phyloP scores from a whole-genome alignment of 495 filamentous ascomycete genomes.

The Penicillium taxi region DNA sequence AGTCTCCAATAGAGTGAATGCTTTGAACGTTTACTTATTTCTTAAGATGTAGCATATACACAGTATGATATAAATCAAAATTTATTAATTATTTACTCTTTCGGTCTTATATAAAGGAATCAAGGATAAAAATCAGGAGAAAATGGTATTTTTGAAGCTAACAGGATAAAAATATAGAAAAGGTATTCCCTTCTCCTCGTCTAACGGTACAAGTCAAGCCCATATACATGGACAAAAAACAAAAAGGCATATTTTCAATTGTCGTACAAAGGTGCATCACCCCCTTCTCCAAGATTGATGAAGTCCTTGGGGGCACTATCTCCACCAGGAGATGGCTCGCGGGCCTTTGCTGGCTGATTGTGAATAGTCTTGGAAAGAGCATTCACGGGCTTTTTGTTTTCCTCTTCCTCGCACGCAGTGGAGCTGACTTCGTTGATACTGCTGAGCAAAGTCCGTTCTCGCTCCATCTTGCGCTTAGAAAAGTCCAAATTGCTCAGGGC shows the following conservation, averaged over 20 bases:
- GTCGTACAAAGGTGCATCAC: constrained; percentile 68
- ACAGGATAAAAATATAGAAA: no score
- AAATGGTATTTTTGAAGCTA: no score
- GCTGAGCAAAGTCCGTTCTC: constrained; percentile 80
- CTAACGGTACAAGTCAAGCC: no score
- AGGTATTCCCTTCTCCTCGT: no score
- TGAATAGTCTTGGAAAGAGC: constrained; percentile 39
- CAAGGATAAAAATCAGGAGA: no score
- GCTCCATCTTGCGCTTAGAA: constrained; percentile 63
- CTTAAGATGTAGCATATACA: no score
- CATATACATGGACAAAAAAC: constrained; percentile 2
- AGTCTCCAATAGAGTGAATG: no score
- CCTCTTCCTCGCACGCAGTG: constrained; percentile 50
- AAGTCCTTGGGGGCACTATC: constrained; percentile 66
- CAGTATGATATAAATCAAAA: no score
- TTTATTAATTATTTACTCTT: no score
- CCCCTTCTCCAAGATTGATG: constrained; percentile 70
- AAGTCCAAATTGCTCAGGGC: constrained; percentile 77
- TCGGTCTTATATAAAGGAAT: no score
- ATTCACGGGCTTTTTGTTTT: constrained; percentile 58
- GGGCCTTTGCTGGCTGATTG: constrained; percentile 27
- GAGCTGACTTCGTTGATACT: constrained; percentile 73
- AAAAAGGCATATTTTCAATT: constrained; percentile 31
- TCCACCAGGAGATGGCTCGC: constrained; percentile 55
- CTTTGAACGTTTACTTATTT: no score